Conservation (phyloP, 176 grass and related monocot species). For the Eleusine coracana region DNA sequence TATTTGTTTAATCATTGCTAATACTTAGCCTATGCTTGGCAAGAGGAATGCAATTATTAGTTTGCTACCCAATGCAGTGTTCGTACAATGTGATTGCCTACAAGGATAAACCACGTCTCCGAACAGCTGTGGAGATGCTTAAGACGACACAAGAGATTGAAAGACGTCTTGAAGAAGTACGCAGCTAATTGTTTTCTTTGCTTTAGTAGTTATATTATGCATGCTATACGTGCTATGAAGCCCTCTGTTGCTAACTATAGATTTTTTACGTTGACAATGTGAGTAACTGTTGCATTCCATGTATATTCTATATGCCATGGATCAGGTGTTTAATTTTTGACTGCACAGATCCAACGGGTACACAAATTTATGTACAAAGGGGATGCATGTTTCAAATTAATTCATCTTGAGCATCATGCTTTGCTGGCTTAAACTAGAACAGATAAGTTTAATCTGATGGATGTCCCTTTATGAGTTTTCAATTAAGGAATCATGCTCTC, state of each 20-base stretch:
- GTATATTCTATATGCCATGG: neutral
- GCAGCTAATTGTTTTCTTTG: constrained; percentile 4
- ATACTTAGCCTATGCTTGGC: neutral
- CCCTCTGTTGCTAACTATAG: neutral
- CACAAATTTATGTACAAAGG: neutral
- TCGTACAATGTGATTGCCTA: constrained; percentile 86
- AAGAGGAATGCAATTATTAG: constrained; percentile 11
- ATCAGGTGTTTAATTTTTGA: neutral
- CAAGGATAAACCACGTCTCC: constrained; percentile 79
- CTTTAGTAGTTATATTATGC: constrained; percentile 23
- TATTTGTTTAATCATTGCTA: constrained; percentile 17
- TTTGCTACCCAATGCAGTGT: constrained; percentile 56
- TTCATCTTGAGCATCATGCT: neutral
- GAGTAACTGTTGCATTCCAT: neutral
- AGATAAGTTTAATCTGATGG: neutral
- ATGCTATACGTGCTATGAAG: neutral
- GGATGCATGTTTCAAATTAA: neutral
- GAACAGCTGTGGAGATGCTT: constrained; percentile 79
- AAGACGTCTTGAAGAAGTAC: constrained; percentile 66
- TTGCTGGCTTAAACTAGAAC: neutral
- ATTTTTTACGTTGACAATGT: too few relatives aligned
- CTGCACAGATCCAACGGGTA: neutral
- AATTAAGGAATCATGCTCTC: neutral
- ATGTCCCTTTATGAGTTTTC: neutral
- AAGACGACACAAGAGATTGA: constrained; percentile 84